phyloP scores from a whole-genome alignment of 1,284 basidiomycete species.

The Ceratorhiza oryzae-sativae region DNA sequence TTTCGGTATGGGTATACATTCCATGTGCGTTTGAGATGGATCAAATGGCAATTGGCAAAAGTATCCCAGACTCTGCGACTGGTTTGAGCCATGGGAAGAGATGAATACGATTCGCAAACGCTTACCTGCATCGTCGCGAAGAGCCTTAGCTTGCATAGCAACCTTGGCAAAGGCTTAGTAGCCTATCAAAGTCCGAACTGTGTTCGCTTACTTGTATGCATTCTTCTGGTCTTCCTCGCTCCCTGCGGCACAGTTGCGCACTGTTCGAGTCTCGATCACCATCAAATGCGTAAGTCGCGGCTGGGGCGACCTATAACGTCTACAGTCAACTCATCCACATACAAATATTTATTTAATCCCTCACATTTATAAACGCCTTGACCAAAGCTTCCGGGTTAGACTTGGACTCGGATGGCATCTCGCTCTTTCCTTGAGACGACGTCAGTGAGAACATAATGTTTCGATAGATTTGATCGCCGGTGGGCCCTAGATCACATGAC shows the following conservation, averaged over 20 bases:
- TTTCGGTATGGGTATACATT: constrained; percentile 24
- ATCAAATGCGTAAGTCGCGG: constrained; percentile 27
- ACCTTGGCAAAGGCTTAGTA: not conserved
- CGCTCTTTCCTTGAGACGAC: not conserved
- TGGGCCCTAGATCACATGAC: constrained; percentile 10
- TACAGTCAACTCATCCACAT: not conserved
- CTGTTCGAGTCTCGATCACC: constrained; percentile 15
- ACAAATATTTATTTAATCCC: not conserved
- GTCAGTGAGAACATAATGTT: constrained; percentile 10
- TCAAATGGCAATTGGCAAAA: constrained; percentile 35
- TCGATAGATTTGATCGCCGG: not conserved
- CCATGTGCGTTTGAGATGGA: constrained; percentile 31
- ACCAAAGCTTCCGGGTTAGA: constrained; percentile 5
- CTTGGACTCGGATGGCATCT: constrained; percentile 9
- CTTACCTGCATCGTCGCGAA: constrained; percentile 33
- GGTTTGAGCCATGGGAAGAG: not conserved
- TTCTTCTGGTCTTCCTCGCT: constrained; percentile 9
- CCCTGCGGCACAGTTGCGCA: constrained; percentile 22
- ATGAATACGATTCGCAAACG: not conserved
- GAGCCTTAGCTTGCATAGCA: constrained; percentile 24
- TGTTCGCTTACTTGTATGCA: constrained; percentile 14
- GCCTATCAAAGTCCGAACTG: not conserved
- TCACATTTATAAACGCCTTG: constrained; percentile 20
- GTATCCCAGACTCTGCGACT: constrained; percentile 22
- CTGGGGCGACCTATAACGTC: constrained; percentile 5